Evolutionary conservation across 768 basidiomycete species (phyloP), one percentile per base, ranked within the genome.

Genomic region (Leccinum variicolor): DNA sequence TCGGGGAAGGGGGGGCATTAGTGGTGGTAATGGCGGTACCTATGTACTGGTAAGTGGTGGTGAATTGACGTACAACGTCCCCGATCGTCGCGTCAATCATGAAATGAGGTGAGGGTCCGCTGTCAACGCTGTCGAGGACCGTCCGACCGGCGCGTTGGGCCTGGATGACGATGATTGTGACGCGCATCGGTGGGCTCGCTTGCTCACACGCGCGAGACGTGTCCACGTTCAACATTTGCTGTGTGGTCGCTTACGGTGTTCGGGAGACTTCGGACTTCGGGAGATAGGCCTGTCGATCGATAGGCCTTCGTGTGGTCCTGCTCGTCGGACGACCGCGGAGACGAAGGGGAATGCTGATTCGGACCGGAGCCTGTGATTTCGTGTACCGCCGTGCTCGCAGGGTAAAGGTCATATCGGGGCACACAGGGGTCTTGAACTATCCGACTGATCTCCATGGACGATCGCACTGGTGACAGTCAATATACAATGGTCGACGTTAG

Each of bases 1-100:
- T 59, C 57, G 26, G 59, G 58, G 25, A 43, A 41, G n/a, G n/a
- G 39, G n/a, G 39, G 10, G n/a, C n/a, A 13, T 39, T 39, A 36
- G 34, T 34, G 34, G 0, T 34, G 34, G 36, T n/a, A n/a, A 39
- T 39, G 17, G 17, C 36, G 17, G 17, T 34, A 13, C 3, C 25
- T 25, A n/a, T n/a, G n/a, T n/a, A 25, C 25, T 25, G 25, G 36
- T n/a, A n/a, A 39, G n/a, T 41, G 39, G 39, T 41, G n/a, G n/a
- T 6, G 39, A 41, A 19, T 41, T 41, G 39, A 41, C 39, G 39
- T 41, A 41, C 39, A 19, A 10, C 39, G 39, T 41, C 39, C n/a
- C n/a, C 39, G 39, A 41, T 41, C 39, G 39, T 41, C 39, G 9
- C 39, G 39, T 41, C 39, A 41, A 41, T 41, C 39, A 41, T 41